phyloP scores from a whole-genome alignment of 306 rosid species.

The Fragaria vesca region DNA sequence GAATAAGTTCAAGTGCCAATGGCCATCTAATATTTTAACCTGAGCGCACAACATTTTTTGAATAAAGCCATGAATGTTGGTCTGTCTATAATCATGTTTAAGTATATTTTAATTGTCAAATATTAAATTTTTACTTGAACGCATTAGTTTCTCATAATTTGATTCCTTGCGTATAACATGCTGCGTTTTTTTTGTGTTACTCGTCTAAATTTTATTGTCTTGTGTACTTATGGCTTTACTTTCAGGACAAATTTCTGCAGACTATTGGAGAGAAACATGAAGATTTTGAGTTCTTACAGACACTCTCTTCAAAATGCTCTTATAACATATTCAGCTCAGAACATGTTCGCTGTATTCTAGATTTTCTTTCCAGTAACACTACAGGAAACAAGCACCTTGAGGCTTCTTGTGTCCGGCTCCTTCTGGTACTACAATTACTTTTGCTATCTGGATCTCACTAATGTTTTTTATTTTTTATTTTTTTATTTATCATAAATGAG shows the following conservation, averaged over 20 bases:
- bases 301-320: slow-evolving; percentile 78
- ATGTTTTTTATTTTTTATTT: background rate
- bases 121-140: background rate
- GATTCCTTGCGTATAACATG: background rate
- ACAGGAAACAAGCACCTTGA: slow-evolving; percentile 42
- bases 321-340: slow-evolving; percentile 72
- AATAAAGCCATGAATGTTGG: background rate
- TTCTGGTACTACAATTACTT: slow-evolving; percentile 54
- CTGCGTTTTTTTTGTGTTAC: background rate
- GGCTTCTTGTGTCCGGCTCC: slow-evolving; percentile 65
- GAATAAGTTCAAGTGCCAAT: background rate
- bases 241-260: slow-evolving; percentile 65
- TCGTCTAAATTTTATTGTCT: background rate
- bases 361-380: slow-evolving; percentile 37
- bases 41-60: background rate
- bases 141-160: background rate
- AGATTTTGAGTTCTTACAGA: slow-evolving; percentile 56
- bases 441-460: slow-evolving; percentile 23
- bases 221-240: slow-evolving; percentile 11
- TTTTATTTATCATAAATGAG: background rate
- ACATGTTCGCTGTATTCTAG: slow-evolving; percentile 54
- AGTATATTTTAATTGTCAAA: background rate
- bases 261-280: slow-evolving; percentile 57
- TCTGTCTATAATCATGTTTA: background rate
- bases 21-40: background rate